Percentiles rank a stretch among this genome's conserved stretches.
Evolutionary conservation across 805 yeast species (phyloP).

Genomic region (Teunomyces panamensis): DNA sequence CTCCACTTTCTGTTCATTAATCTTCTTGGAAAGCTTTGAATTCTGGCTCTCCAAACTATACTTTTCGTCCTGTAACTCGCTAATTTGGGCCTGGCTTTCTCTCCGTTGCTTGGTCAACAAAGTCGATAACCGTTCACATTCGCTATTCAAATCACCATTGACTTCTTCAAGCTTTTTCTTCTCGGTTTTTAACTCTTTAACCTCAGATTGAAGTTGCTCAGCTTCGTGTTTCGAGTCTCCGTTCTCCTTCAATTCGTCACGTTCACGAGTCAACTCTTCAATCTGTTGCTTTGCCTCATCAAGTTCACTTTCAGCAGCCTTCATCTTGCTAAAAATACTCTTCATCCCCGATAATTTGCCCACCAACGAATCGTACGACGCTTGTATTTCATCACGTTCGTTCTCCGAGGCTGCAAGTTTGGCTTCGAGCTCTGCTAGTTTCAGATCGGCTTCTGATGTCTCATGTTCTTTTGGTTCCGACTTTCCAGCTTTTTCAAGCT

Average conservation of each 20-base stretch:
- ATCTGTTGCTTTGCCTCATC: constrained; percentile 48
- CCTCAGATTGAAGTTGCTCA: too few relatives aligned
- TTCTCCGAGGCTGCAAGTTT: constrained; percentile 12
- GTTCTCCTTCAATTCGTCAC: neutral
- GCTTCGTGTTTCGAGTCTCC: neutral
- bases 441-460: too few relatives aligned
- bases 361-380: constrained; percentile 59
- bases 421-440: constrained; percentile 4
- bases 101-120: constrained; percentile 38
- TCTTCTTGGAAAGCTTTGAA: constrained; percentile 36
- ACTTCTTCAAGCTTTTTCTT: constrained; percentile 14
- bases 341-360: constrained; percentile 72
- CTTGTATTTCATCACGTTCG: constrained; percentile 57
- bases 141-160: constrained; percentile 44
- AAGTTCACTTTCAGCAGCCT: constrained; percentile 62
- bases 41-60: constrained; percentile 39
- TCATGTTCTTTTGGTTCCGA: too few relatives aligned
- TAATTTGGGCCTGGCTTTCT: constrained; percentile 35
- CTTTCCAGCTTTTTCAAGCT: constrained; percentile 7
- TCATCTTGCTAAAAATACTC: constrained; percentile 67
- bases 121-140: constrained; percentile 50
- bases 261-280: constrained; percentile 15
- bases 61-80: constrained; percentile 34
- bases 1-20: constrained; percentile 39
- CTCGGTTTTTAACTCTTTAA: neutral